Base-by-base conservation (phyloP, 805 yeast species). In the Metschnikowia baotianmanensis region DNA sequence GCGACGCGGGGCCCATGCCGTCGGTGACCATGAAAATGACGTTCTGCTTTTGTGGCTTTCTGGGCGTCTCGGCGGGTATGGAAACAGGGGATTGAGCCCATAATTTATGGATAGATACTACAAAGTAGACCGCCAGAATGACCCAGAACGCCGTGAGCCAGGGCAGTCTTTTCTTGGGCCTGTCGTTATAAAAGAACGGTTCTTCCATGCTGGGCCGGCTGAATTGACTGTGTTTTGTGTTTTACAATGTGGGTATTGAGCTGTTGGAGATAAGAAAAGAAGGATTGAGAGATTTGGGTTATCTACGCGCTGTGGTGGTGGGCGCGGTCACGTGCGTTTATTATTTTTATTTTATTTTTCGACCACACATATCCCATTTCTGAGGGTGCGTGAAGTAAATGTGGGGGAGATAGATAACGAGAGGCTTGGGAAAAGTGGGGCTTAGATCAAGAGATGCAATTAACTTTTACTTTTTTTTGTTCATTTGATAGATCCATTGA, bases 1-100 rank as follows among this genome's bases (percentile, higher is more conserved):
- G 63, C 2, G 95, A 83, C 0, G 95, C 83, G 3, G 96, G 96
- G 0, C 96, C 96, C 83, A 88, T 87, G n/a, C 96, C 96, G 61
- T 88, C 96, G 3, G 95, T 82, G 23, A 88, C 96, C 77, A 88
- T 80, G 69, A 88, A 86, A 38, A 88, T 83, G 42, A 89, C 75
- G 55, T 88, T 88, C 55, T 78, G 82, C 69, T 85, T 86, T 44
- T 37, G 23, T n/a, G 49, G 51, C 12, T 29, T 32, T 2, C 28
- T 16, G 6, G 26, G 10, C 7, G 13, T 16, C 15, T 29, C 11
- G 19, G 22, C 22, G 20, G 22, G 16, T 16, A 34, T 12, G 12
- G 28, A 3, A 15, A 15, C 31, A 30, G 31, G 24, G 17, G 17
- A 23, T 19, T 31, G 34, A 2, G 34, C 20, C 41, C 26, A 35